Conservation (phyloP, 1,284 basidiomycete genomes). For the Pholiota adiposa region DNA sequence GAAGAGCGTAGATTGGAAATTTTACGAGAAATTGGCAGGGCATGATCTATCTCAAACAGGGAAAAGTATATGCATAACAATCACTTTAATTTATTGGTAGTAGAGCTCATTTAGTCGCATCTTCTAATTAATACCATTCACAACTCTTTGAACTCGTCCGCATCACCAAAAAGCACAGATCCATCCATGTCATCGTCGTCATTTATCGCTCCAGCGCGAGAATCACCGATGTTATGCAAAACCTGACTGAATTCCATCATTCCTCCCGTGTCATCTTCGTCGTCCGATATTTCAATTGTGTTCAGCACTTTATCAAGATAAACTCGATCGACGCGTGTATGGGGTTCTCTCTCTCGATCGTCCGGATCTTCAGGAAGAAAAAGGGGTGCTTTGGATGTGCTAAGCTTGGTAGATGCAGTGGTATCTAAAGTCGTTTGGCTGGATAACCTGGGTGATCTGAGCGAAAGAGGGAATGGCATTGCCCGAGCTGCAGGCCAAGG, state of each 20-base stretch:
- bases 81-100: neutral
- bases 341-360: neutral
- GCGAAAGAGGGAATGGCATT: conserved; percentile 40
- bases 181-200: conserved; percentile 79
- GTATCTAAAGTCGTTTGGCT: conserved; percentile 17
- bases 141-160: conserved; percentile 70
- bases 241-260: conserved; percentile 78
- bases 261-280: conserved; percentile 50
- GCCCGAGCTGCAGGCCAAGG: conserved; percentile 65
- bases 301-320: conserved; percentile 36
- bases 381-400: conserved; percentile 44
- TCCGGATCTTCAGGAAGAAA: conserved; percentile 64
- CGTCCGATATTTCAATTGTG: conserved; percentile 42
- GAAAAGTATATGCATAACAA: neutral
- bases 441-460: conserved; percentile 28
- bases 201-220: conserved; percentile 51
- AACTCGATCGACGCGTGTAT: conserved; percentile 18
- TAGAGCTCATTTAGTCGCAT: neutral
- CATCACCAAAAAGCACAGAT: conserved; percentile 76
- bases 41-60: conserved; percentile 37
- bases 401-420: neutral
- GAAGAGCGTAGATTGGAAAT: conserved; percentile 68
- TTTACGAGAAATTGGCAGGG: conserved; percentile 74
- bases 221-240: conserved; percentile 60
- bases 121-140: conserved; percentile 30